phyloP scores from a whole-genome alignment of 73 alveolate genomes.

The Effrenium voratum region DNA sequence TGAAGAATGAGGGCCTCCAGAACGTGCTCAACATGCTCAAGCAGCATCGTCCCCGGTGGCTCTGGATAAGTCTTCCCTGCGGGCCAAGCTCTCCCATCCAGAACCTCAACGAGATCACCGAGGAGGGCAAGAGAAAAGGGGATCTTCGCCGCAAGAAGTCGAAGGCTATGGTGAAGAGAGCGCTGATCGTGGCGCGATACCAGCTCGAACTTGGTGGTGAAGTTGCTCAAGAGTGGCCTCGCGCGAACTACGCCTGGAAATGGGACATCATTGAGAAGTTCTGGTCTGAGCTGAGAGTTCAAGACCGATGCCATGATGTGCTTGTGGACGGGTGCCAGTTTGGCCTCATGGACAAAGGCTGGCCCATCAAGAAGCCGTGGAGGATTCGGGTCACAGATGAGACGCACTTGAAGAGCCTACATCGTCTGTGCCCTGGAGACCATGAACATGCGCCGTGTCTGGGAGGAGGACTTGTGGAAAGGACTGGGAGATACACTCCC shows the following conservation, averaged over 20 bases:
- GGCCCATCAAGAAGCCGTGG: not conserved
- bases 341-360: not conserved
- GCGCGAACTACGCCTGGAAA: not conserved
- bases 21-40: not conserved
- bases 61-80: not conserved
- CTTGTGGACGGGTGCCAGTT: not conserved
- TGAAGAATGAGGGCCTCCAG: not conserved
- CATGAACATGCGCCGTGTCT: not conserved
- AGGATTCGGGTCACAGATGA: not conserved
- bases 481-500: not conserved
- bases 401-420: not conserved
- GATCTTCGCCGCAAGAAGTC: not conserved
- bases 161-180: not conserved
- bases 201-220: not conserved
- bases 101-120: not conserved
- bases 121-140: not conserved
- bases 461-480: not conserved
- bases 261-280: not conserved
- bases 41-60: not conserved
- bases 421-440: not conserved
- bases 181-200: not conserved
- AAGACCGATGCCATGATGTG: not conserved
- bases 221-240: conserved; percentile 13
- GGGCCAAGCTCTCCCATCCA: not conserved
- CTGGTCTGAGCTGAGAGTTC: not conserved